Evolutionary conservation across 2,329 filamentous ascomycete genomes (phyloP).

Genomic region (Rhynchosporium graminicola): DNA sequence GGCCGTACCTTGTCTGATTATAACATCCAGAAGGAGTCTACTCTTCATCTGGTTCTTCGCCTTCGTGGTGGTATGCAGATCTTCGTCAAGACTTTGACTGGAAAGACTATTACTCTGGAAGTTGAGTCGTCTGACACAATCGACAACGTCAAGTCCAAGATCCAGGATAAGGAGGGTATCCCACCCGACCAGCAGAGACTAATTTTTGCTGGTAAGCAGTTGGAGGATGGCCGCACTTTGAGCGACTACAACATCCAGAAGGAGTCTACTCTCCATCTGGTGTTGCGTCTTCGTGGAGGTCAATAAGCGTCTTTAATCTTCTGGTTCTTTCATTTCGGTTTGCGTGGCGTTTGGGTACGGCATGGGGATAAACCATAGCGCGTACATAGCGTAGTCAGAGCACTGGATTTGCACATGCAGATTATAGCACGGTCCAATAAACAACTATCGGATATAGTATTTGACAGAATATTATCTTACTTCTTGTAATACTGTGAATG

Average conservation of each 20-base stretch:
- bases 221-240: conserved; percentile 95
- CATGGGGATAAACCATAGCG: conserved; percentile 22
- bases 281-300: conserved; percentile 98
- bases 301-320: conserved; percentile 42
- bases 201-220: conserved; percentile 99
- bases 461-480: too few species aligned
- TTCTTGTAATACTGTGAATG: too few species aligned
- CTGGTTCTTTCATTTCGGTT: conserved; percentile 15
- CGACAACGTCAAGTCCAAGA: conserved; percentile 99
- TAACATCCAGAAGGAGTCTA: conserved; percentile 99
- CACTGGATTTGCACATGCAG: conserved; percentile 14
- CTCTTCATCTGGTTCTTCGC: conserved; percentile 96
- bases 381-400: conserved; percentile 19
- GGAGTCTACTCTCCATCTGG: conserved; percentile 98
- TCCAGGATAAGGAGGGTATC: conserved; percentile 99
- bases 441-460: conserved; percentile 18
- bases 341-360: conserved; percentile 33
- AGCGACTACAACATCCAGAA: conserved; percentile 99
- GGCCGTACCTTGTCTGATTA: conserved; percentile 95
- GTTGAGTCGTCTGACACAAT: conserved; percentile 99
- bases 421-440: conserved; percentile 23
- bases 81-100: conserved; percentile 99
- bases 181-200: conserved; percentile 97
- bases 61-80: conserved; percentile 94
- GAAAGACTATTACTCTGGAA: conserved; percentile 99